These are phyloP conservation scores for Hypoxylon sp. DNA, from an alignment of 2,329 filamentous ascomycete genomes.

Conservation along the genomic window DNA sequence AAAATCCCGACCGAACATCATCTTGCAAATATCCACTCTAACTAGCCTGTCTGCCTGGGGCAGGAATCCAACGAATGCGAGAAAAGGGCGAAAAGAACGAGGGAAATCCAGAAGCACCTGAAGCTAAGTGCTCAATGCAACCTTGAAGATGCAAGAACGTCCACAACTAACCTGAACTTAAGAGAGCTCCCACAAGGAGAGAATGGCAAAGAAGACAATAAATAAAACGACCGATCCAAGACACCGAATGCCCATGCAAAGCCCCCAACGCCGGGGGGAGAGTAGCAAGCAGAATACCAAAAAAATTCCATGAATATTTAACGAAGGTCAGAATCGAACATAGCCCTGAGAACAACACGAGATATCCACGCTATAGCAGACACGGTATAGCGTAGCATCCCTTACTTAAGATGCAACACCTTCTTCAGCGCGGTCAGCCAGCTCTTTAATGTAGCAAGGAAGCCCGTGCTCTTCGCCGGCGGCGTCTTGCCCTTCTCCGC, in stretches of 20 bases:
- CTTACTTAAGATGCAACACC: slow-evolving; percentile 29
- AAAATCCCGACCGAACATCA: neutral
- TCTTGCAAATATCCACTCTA: neutral
- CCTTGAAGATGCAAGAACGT: slow-evolving; percentile 13
- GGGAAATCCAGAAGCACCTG: slow-evolving; percentile 3
- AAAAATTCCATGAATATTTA: neutral
- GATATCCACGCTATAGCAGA: neutral
- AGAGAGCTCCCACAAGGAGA: neutral
- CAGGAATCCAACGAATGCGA: slow-evolving; percentile 18
- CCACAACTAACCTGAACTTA: neutral
- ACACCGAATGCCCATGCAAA: slow-evolving; percentile 32
- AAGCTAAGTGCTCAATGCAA: neutral
- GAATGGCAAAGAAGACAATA: slow-evolving; percentile 5
- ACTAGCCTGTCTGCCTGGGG: slow-evolving; percentile 16
- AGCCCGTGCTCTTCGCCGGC: slow-evolving; percentile 11
- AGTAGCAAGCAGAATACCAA: neutral
- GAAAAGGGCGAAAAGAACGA: neutral
- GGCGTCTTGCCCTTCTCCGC: slow-evolving; percentile 30
- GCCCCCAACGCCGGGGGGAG: slow-evolving; percentile 13
- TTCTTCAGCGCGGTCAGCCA: slow-evolving; percentile 30
- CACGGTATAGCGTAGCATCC: neutral
- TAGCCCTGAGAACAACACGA: neutral
- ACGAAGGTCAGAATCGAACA: slow-evolving; percentile 16
- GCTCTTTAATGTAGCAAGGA: slow-evolving; percentile 28
- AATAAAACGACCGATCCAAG: slow-evolving; percentile 39